Conservation (phyloP, 2,329 filamentous ascomycete genomes). For the Cytospora leucostoma region DNA sequence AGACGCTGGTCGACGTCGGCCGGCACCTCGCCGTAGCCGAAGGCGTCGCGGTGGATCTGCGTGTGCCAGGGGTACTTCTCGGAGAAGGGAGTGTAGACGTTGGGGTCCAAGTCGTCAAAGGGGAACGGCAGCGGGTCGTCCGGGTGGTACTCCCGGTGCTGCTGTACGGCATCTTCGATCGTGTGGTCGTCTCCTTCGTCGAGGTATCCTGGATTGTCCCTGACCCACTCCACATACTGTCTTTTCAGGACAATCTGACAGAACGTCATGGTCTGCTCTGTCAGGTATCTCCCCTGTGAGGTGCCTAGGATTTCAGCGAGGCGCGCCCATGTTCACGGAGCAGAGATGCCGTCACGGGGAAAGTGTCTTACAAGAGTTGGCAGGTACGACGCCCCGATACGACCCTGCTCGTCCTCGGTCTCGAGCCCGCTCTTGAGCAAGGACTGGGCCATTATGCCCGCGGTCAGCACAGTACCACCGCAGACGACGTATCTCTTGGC, state of each 20-base stretch:
- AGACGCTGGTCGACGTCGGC: constrained; percentile 30
- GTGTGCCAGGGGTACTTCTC: constrained; percentile 32
- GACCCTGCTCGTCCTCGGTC: neutral
- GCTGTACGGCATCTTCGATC: neutral
- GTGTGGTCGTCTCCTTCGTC: neutral
- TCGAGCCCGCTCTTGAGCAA: constrained; percentile 6
- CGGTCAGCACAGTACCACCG: constrained; percentile 33
- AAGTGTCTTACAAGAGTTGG: constrained; percentile 2
- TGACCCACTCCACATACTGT: constrained; percentile 24
- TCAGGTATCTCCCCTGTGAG: constrained; percentile 31
- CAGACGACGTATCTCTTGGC: constrained; percentile 34
- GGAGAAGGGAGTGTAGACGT: constrained; percentile 28
- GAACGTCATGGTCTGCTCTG: constrained; percentile 33
- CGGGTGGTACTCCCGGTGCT: constrained; percentile 8
- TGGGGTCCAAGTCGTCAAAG: constrained; percentile 28
- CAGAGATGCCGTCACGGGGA: neutral
- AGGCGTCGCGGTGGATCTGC: constrained; percentile 35
- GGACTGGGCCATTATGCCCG: constrained; percentile 32
- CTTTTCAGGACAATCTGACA: constrained; percentile 33
- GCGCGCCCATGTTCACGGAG: neutral
- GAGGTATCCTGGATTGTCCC: neutral
- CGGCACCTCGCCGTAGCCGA: constrained; percentile 32
- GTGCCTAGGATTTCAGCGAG: neutral
- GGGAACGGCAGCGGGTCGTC: constrained; percentile 27
- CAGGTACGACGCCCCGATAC: neutral